Evolutionary conservation across 208 protist genomes (phyloP).

Genomic region (Trypanosomatidae sp.): DNA sequence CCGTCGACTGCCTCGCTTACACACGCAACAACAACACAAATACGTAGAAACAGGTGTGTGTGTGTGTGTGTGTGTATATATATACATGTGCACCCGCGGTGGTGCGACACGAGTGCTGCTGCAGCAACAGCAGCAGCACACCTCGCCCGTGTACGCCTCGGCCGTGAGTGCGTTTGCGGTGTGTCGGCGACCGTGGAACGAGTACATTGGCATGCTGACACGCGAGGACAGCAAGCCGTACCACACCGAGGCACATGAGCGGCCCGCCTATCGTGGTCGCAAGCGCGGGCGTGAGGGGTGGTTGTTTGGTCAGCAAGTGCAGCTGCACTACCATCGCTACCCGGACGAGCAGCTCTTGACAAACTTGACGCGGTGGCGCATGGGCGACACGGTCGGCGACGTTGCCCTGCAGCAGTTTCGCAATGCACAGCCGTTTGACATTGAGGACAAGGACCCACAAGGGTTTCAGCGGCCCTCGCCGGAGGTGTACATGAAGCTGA

Average conservation of each 20-base stretch:
- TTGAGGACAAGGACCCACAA: slow-evolving; percentile 76
- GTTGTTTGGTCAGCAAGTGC: slow-evolving; percentile 81
- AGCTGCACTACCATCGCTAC: slow-evolving; percentile 84
- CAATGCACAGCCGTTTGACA: slow-evolving; percentile 81
- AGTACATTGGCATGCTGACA: slow-evolving; percentile 66
- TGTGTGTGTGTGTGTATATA: too few species aligned
- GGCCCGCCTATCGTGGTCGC: slow-evolving; percentile 67
- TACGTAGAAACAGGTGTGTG: too few species aligned
- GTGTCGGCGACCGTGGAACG: slow-evolving; percentile 75
- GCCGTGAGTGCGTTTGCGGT: slow-evolving; percentile 62
- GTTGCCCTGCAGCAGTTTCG: slow-evolving; percentile 81
- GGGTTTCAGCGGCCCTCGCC: slow-evolving; percentile 58
- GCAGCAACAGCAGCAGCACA: too few species aligned
- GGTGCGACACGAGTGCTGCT: too few species aligned
- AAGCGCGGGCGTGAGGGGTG: slow-evolving; percentile 77
- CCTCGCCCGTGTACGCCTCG: slow-evolving; percentile 46
- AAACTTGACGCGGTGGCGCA: slow-evolving; percentile 73
- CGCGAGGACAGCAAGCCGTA: slow-evolving; percentile 63
- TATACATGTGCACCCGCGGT: too few species aligned
- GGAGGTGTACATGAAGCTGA: slow-evolving; percentile 88
- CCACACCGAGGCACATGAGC: slow-evolving; percentile 59
- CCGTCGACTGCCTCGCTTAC: too few species aligned
- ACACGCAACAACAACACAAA: too few species aligned
- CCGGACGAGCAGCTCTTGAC: slow-evolving; percentile 81
- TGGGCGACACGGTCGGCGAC: slow-evolving; percentile 75